Evolutionary conservation across 2,329 filamentous ascomycete species (phyloP).

Genomic region (Annulohypoxylon truncatum): DNA sequence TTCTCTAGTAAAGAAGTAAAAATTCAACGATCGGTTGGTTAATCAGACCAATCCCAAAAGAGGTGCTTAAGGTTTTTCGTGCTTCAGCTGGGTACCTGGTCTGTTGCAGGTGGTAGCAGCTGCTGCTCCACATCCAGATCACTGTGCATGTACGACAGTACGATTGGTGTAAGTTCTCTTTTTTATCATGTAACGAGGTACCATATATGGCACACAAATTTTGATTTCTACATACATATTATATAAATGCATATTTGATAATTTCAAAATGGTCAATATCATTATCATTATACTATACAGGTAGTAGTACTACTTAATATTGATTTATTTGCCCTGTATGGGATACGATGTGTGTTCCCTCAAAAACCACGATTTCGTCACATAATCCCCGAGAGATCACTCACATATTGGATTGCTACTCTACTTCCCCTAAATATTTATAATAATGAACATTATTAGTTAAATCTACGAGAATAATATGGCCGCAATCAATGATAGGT

Average conservation of each 20-base stretch:
- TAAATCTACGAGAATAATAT: not conserved
- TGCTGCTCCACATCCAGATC: conserved; percentile 1
- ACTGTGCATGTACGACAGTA: not conserved
- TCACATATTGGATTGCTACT: not conserved
- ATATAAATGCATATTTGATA: too few species aligned
- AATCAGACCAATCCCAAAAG: conserved; percentile 24
- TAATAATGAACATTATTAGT: not conserved
- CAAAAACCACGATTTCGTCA: not conserved
- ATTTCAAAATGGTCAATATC: not conserved
- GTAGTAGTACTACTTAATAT: not conserved
- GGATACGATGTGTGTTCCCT: not conserved
- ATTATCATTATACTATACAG: too few species aligned
- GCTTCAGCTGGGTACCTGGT: not conserved
- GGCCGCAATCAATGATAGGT: not conserved
- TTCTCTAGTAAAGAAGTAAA: conserved; percentile 29
- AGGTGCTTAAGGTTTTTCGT: conserved; percentile 11
- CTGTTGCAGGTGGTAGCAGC: conserved; percentile 1
- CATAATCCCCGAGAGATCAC: not conserved
- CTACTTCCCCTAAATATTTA: not conserved
- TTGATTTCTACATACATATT: not conserved
- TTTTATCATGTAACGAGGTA: conserved; percentile 1
- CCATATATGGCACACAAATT: not conserved
- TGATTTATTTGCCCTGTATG: not conserved
- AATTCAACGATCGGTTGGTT: conserved; percentile 14
- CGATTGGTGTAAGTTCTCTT: too few species aligned